Evolutionary conservation across 768 basidiomycete genomes (phyloP), one percentile per base, ranked within the genome.

Genomic region (Multifurca ochricompacta): DNA sequence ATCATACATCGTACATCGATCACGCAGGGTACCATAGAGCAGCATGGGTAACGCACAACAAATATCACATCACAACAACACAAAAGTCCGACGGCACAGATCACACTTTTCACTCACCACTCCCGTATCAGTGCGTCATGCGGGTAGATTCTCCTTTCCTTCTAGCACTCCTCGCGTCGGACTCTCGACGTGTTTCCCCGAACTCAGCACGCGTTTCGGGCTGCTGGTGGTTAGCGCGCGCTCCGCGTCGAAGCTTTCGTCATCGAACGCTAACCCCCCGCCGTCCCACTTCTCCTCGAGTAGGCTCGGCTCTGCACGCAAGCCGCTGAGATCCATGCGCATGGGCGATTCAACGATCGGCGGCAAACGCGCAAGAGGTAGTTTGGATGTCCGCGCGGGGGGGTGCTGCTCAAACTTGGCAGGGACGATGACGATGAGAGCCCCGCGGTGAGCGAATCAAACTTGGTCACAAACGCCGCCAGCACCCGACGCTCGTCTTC

Each of bases 401-500:
- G 41, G 5, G 58, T 48, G 18, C 35, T 48, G 32, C 27, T 50
- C 43, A 56, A 18, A n/a, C 18, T 25, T 10, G 54, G 18, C 23
- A 51, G 14, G 3, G 54, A 55, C 21, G 36, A 27, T 7, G 47
- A 30, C 28, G 48, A 49, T 6, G 53, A 49, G 35, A 54, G 52
- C 3, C 69, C 68, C 30, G 85, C 64, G 0, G 84, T 85, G 25
- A 87, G 68, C 10, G 87, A 75, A 68, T 92, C 90, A 63, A 91
- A 89, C 66, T 86, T 88, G 66, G 74, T 75, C 41, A 92, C 90
- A 62, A 92, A 92, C 6, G 87, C 77, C 3, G 85, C 79, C 36
- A 92, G 73, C 8, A 87, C 89, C 21, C 81, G 74, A 34, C 88
- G 78, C 69, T 91, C 88, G 40, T 83, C 83, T 65, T 91, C 88